These are phyloP conservation scores for Aureobasidium sp. DNA, from an alignment of 2,329 filamentous ascomycete species.

Conservation along the genomic window DNA sequence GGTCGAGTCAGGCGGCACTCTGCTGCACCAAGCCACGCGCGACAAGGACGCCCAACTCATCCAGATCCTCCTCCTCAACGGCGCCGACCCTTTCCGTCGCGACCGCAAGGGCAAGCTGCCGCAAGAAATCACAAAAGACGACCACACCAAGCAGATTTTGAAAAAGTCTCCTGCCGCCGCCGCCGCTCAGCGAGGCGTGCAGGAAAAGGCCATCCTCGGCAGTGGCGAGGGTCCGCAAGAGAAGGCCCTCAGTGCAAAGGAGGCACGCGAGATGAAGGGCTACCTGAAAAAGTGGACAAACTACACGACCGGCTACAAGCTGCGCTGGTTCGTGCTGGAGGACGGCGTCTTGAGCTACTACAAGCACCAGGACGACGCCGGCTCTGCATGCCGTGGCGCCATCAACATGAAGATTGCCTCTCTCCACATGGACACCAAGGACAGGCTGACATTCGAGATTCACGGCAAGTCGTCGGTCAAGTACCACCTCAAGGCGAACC, in stretches of 20 bases:
- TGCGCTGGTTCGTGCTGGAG: conserved; percentile 96
- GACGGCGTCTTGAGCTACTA: conserved; percentile 98
- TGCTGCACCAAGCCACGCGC: conserved; percentile 88
- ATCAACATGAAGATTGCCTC: conserved; percentile 98
- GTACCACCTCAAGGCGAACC: conserved; percentile 95
- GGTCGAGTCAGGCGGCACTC: conserved; percentile 74
- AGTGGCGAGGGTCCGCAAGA: conserved; percentile 40
- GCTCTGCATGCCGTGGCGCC: conserved; percentile 89
- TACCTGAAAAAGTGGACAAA: conserved; percentile 99
- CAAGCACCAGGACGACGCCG: conserved; percentile 96
- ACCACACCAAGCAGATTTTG: conserved; percentile 76
- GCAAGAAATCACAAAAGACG: conserved; percentile 94
- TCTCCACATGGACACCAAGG: conserved; percentile 91
- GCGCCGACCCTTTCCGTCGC: conserved; percentile 89
- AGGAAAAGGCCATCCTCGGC: conserved; percentile 85
- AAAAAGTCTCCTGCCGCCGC: conserved; percentile 93
- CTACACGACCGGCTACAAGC: conserved; percentile 92
- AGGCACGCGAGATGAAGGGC: conserved; percentile 94
- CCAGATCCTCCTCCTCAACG: conserved; percentile 83
- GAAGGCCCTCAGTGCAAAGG: conserved; percentile 61
- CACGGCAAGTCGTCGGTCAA: conserved; percentile 97
- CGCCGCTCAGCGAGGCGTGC: conserved; percentile 87
- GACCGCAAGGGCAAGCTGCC: conserved; percentile 93
- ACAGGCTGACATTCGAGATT: conserved; percentile 97
- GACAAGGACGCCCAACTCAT: conserved; percentile 82